Evolutionary conservation across 2,329 filamentous ascomycete genomes (phyloP).

Genomic region (Tolypocladium nubicola): DNA sequence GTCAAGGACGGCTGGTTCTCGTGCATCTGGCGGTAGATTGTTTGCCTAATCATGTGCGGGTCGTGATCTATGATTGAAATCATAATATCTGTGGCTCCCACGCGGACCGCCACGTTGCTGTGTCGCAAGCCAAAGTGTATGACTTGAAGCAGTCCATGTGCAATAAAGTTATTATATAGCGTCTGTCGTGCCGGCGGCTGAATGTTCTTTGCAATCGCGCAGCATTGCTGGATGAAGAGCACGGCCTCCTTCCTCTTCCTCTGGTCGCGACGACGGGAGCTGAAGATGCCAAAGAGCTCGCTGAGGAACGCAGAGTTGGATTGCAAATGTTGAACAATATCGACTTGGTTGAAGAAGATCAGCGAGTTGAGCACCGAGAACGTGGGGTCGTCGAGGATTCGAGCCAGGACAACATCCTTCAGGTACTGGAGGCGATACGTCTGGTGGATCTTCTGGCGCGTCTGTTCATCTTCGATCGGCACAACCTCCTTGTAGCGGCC

Average conservation of each 20-base stretch:
- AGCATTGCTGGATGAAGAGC: slow-evolving; percentile 93
- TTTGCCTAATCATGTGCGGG: slow-evolving; percentile 83
- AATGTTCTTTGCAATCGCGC: slow-evolving; percentile 85
- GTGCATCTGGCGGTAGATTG: slow-evolving; percentile 83
- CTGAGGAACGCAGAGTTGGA: slow-evolving; percentile 66
- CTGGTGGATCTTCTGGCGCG: slow-evolving; percentile 86
- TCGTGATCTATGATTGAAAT: slow-evolving; percentile 95
- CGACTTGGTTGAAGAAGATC: slow-evolving; percentile 98
- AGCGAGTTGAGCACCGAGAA: slow-evolving; percentile 95
- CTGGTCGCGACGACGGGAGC: slow-evolving; percentile 48
- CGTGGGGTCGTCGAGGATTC: slow-evolving; percentile 93
- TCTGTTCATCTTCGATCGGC: slow-evolving; percentile 70
- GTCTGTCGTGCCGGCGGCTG: slow-evolving; percentile 72
- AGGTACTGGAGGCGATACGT: slow-evolving; percentile 94
- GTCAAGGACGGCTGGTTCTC: slow-evolving; percentile 80
- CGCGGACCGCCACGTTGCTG: slow-evolving; percentile 70
- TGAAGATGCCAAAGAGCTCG: slow-evolving; percentile 82
- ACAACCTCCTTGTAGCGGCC: slow-evolving; percentile 95
- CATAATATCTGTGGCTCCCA: slow-evolving; percentile 87
- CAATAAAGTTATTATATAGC: slow-evolving; percentile 83
- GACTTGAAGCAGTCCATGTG: slow-evolving; percentile 75
- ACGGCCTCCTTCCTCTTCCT: slow-evolving; percentile 87
- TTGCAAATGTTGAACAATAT: slow-evolving; percentile 94
- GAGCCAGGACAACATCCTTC: slow-evolving; percentile 94
- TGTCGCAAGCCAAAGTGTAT: slow-evolving; percentile 88